Conservation (phyloP, 2,329 filamentous ascomycete species). For the Venturia oleaginea region DNA sequence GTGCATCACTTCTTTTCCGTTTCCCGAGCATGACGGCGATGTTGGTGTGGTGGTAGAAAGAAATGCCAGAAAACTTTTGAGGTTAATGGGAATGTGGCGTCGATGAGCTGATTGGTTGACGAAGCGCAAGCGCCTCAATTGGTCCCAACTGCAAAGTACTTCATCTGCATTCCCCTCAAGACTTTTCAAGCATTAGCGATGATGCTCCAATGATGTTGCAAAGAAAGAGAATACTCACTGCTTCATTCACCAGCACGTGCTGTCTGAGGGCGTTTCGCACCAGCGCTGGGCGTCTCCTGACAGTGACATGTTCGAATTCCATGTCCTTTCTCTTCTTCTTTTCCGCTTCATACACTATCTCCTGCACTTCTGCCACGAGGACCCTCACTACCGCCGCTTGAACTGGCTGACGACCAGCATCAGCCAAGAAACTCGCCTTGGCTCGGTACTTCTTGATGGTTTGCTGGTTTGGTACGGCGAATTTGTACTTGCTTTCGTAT, state of each 20-base stretch:
- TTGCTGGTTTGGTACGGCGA: neutral
- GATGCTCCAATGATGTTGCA: neutral
- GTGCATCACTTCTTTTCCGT: slow-evolving; percentile 29
- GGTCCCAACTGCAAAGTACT: neutral
- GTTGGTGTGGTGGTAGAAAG: slow-evolving; percentile 8
- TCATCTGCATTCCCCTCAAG: neutral
- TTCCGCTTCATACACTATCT: neutral
- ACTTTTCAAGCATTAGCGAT: neutral
- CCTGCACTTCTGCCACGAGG: neutral
- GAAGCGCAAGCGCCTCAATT: neutral
- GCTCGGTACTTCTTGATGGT: neutral
- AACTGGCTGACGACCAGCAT: neutral
- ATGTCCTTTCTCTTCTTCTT: neutral
- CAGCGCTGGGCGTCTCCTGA: neutral
- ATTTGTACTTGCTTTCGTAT: neutral
- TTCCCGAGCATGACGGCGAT: slow-evolving; percentile 38
- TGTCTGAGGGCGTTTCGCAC: neutral
- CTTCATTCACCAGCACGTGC: neutral
- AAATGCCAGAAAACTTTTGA: neutral
- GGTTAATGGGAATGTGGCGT: neutral
- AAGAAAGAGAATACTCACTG: neutral
- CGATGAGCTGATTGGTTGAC: neutral
- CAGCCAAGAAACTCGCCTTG: neutral
- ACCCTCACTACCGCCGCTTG: neutral
- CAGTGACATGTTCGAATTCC: neutral